These are phyloP conservation scores for Kwoniella europaea DNA, from an alignment of 768 basidiomycete genomes.

Conservation along the genomic window DNA sequence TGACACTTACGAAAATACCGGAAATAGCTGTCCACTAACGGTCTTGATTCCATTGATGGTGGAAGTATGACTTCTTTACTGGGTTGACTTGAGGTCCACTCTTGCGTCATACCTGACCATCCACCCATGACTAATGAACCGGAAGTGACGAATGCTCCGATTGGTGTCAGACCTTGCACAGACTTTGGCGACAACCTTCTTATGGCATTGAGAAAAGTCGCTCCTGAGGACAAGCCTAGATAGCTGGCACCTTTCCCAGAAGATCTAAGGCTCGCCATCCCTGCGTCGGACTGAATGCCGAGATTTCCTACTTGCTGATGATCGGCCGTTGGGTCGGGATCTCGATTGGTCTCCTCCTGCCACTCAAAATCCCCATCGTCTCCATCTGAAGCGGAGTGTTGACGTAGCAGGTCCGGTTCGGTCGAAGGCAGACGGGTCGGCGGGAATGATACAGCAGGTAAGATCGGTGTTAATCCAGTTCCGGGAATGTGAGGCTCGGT, in stretches of 20 bases:
- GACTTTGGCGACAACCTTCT: constrained; percentile 17
- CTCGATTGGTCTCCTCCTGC: constrained; percentile 8
- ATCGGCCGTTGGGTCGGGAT: too few species aligned
- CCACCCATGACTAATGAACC: neutral
- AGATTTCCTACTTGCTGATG: too few species aligned
- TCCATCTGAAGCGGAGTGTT: neutral
- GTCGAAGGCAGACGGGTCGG: constrained; percentile 6
- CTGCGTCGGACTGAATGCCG: constrained; percentile 3
- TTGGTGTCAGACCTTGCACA: neutral
- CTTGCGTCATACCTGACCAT: constrained; percentile 1
- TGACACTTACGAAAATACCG: constrained; percentile 33
- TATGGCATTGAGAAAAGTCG: constrained; percentile 35
- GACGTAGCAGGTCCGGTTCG: neutral
- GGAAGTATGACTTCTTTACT: constrained; percentile 12
- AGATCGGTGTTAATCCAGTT: too few species aligned
- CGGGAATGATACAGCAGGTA: constrained; percentile 4
- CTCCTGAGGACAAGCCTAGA: constrained; percentile 31
- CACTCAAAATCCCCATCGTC: constrained; percentile 13
- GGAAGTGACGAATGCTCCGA: neutral
- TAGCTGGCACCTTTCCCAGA: constrained; percentile 15
- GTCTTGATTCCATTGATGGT: constrained; percentile 22
- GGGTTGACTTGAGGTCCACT: constrained; percentile 6
- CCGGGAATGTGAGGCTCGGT: neutral
- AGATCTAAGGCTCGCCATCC: constrained; percentile 15
- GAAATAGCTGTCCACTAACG: constrained; percentile 34